These are phyloP conservation scores for Colletotrichum costaricense DNA, from an alignment of 2,329 filamentous ascomycete species.

Conservation along the genomic window DNA sequence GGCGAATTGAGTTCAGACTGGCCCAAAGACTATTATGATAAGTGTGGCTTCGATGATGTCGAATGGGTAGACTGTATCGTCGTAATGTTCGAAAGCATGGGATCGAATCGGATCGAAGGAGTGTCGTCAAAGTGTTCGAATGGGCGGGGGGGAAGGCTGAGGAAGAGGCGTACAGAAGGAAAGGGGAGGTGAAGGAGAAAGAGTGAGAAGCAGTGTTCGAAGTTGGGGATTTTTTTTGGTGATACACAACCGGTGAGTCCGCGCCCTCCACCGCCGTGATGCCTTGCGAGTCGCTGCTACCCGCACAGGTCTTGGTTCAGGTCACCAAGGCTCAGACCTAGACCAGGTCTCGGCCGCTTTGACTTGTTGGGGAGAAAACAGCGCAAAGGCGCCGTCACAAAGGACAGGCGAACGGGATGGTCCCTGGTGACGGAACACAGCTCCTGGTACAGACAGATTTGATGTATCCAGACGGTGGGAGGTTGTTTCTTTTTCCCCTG, in stretches of 20 bases:
- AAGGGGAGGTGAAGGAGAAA: not conserved
- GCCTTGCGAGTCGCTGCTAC: slow-evolving; percentile 12
- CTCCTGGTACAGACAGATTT: not conserved
- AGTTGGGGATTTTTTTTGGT: slow-evolving; percentile 17
- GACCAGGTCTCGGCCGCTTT: slow-evolving; percentile 32
- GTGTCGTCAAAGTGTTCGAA: not conserved
- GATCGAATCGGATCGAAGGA: not conserved
- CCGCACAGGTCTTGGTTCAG: slow-evolving; percentile 25
- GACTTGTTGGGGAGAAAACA: slow-evolving; percentile 23
- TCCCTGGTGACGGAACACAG: slow-evolving; percentile 15
- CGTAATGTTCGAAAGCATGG: not conserved
- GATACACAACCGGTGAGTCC: slow-evolving; percentile 34
- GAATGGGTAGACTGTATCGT: not conserved
- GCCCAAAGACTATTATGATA: not conserved
- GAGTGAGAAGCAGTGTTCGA: slow-evolving; percentile 7
- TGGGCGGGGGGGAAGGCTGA: not conserved
- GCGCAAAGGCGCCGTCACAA: slow-evolving; percentile 21
- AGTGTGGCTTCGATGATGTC: not conserved
- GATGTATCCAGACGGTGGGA: not conserved
- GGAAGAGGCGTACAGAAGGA: not conserved
- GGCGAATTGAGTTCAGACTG: slow-evolving; percentile 16
- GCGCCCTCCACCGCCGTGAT: slow-evolving; percentile 27
- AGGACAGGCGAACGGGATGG: not conserved
- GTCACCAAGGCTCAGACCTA: slow-evolving; percentile 31
- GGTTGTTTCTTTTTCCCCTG: slow-evolving; percentile 9